Evolutionary conservation across 495 filamentous ascomycete species (phyloP), one percentile per base, ranked within the genome.

Genomic region (Penicillium tannophilum): DNA sequence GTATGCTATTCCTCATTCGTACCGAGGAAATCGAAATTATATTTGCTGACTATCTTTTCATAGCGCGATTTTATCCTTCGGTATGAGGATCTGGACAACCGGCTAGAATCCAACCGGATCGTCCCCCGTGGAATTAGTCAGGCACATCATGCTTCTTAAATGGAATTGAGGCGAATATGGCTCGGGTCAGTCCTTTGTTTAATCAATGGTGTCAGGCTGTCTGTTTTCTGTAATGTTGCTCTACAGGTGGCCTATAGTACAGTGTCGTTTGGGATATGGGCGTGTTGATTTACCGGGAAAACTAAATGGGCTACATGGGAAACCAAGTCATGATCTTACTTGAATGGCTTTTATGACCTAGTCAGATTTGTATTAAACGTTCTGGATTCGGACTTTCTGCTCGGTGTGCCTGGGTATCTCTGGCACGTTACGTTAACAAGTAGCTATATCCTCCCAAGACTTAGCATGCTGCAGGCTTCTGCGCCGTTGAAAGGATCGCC

Each of bases 21-120:
- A 26, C 17, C 33, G 23, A 33, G 17, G 17, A 45, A 7, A 8
- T 45, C 6, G 12, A 10, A 6, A 24, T 14, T 8, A 47, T 8
- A 47, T 35, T 8, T 20, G 28, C 58, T 62, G 47, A 61, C 42
- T 8, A 43, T 39, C 20, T n/a, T 35, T 36, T 46, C 52, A 26
- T 55, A 93, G 90, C 80, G 89, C 45, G 90, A 92, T 62, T 87
- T 93, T 60, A 86, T 90, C 20, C 80, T 96, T 19, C 80, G 90
- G 60, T 94, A 93, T 60, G 86, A 87, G 56, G 86, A 92, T 67
- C 74, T 95, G 59, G 90, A 94, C 63, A 81, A 81, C 67, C 77
- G 73, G 48, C 65, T 80, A 58, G 77, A 80, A 45, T 71, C 75
- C 44, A 74, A 72, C 49, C 69, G 77, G 20, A 66, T 58, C 10